These are phyloP conservation scores for Catharanthus roseus DNA, from an alignment of 257 asterid genomes.

Conservation along the genomic window DNA sequence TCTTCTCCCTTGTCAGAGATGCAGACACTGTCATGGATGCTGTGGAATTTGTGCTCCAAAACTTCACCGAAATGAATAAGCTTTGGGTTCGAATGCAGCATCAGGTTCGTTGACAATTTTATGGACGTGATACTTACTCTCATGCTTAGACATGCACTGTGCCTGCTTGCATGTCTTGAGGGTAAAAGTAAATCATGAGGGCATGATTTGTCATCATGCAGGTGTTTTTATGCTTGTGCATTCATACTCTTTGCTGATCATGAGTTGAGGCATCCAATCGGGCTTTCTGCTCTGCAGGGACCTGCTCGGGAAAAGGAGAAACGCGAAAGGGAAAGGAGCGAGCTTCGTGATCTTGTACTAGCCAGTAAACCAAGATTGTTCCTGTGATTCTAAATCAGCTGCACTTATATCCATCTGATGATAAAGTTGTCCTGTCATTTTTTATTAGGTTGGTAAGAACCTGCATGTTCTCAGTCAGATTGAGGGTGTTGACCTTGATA, in stretches of 20 bases:
- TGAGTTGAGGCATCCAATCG: constrained; percentile 37
- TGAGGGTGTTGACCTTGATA: constrained; percentile 97
- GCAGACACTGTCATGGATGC: constrained; percentile 87
- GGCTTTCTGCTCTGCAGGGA: constrained; percentile 71
- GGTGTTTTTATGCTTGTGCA: constrained; percentile 29
- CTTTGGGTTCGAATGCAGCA: constrained; percentile 99
- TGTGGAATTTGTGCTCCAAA: constrained; percentile 96
- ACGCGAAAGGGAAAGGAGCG: constrained; percentile 95
- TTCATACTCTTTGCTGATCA: constrained; percentile 40
- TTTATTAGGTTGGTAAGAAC: constrained; percentile 90
- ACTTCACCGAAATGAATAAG: constrained; percentile 99
- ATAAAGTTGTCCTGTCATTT: constrained; percentile 23
- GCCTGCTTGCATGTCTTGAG: constrained; percentile 32
- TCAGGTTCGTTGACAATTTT: constrained; percentile 65
- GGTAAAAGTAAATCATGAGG: constrained; percentile 34
- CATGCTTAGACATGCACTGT: constrained; percentile 30
- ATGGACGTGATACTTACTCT: constrained; percentile 30
- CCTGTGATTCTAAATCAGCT: constrained; percentile 19
- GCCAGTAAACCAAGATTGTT: constrained; percentile 19
- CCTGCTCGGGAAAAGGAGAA: constrained; percentile 92
- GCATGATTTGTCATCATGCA: constrained; percentile 38
- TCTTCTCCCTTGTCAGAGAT: constrained; percentile 50
- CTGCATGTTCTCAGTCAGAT: constrained; percentile 97
- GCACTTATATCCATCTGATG: constrained; percentile 24
- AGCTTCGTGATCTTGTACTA: constrained; percentile 96